Base-by-base conservation (phyloP, 345 rosid genomes). In the Acer yangbiense region DNA sequence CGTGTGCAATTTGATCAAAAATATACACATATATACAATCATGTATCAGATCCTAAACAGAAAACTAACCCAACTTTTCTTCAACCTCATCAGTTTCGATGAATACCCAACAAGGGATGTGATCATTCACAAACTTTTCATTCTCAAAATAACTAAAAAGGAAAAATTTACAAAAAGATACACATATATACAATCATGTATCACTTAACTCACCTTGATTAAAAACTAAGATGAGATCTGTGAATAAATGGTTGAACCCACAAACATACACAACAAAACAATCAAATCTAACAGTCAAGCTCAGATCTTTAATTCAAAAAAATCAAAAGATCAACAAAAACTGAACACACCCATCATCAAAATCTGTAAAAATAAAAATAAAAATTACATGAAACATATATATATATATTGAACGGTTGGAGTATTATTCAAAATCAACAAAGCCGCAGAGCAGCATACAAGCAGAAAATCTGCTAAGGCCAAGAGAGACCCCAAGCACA, bases 201-300 rank as follows among this genome's bases (percentile, higher is more conserved):
- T 55, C 21, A 21, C 41, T 6, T 13, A 76, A 66, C 66, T 54
- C 35, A 65, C 8, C 65, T 54, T 55, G 57, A 76, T 63, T 25
- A 8, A 39, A 4, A 20, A 74, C 68, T 25, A 17, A 12, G 43
- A 35, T 75, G 54, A 75, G 72, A 75, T 76, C 72, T 54, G 55
- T 16, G 41, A 21, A 55, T 3, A 55, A 76, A 39, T 17, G 16
- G 18, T 6, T 21, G 2, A 21, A 67, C 25, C 72, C 78, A 67
- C 9, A 41, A 35, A 12, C 55, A 67, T 21, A 76, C 21, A 55
- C 55, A 65, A 48, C 52, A 48, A 78, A 23, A 35, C 63, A 64
- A 73, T 14, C 29, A 54, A 64, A 66, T 14, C 35, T 52, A 66
- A 9, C 55, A 66, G 35, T 50, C 75, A 64, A 72, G 32, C 50